These are phyloP conservation scores for Hypoxylon sp. DNA, from an alignment of 2,329 filamentous ascomycete genomes.

Conservation along the genomic window DNA sequence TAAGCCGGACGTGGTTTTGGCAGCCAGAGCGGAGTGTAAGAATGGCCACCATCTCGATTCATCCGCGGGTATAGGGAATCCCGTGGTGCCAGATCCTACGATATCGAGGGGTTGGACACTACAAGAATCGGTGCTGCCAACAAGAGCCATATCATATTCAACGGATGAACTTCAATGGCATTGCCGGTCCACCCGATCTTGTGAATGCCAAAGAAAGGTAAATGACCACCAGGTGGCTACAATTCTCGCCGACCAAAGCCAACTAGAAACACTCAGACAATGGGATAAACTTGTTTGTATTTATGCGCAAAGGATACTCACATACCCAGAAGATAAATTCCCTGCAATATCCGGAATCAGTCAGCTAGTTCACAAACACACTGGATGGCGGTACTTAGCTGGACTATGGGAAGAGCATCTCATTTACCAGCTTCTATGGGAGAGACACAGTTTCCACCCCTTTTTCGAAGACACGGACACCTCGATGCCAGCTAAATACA, in stretches of 20 bases:
- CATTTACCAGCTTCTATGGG: conserved; percentile 23
- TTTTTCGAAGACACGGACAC: neutral
- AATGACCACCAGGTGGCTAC: neutral
- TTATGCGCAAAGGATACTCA: conserved; percentile 20
- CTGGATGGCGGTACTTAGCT: conserved; percentile 24
- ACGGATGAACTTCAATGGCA: conserved; percentile 31
- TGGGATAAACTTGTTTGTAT: conserved; percentile 18
- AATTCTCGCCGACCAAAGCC: neutral
- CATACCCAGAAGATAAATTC: conserved; percentile 15
- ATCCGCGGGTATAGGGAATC: neutral
- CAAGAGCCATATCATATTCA: conserved; percentile 19
- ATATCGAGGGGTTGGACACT: conserved; percentile 22
- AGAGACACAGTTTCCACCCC: neutral
- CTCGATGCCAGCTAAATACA: conserved; percentile 6
- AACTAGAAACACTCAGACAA: neutral
- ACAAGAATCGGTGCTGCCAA: conserved; percentile 25
- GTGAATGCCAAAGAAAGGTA: conserved; percentile 8
- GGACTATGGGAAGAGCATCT: conserved; percentile 25
- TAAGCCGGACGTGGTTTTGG: neutral
- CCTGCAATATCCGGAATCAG: conserved; percentile 30
- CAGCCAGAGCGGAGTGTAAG: conserved; percentile 7
- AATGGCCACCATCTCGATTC: conserved; percentile 18
- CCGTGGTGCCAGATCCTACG: conserved; percentile 1
- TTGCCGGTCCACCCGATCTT: conserved; percentile 6
- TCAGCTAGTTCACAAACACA: conserved; percentile 13